phyloP scores from a whole-genome alignment of 1,284 basidiomycete species.

The Sporisorium scitamineum region DNA sequence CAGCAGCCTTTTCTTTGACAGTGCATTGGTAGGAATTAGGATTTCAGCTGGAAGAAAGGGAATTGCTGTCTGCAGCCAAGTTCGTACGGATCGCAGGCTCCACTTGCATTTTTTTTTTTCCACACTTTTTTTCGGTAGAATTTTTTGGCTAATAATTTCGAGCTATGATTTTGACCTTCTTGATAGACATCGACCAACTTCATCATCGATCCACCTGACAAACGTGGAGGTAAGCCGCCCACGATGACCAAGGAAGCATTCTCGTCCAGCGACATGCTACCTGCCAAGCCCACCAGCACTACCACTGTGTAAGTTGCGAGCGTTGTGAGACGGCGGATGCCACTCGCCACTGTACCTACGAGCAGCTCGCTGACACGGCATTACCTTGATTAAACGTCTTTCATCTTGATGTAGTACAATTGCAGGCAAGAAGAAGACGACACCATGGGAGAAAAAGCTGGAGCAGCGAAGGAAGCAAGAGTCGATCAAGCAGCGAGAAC shows the following conservation, averaged over 20 bases:
- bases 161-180: background rate
- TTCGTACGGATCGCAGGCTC: background rate
- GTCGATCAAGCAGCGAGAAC: constrained; percentile 53
- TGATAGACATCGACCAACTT: background rate
- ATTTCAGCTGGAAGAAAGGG: background rate
- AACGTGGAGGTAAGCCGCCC: background rate
- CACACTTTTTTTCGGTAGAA: constrained; percentile 17
- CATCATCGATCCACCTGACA: background rate
- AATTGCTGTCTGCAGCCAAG: background rate
- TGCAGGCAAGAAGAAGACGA: constrained; percentile 49
- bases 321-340: background rate
- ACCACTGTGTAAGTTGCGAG: constrained; percentile 35
- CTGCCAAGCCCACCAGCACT: constrained; percentile 38
- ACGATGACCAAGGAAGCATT: constrained; percentile 25
- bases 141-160: background rate
- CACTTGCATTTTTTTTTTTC: constrained; percentile 11
- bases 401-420: constrained; percentile 18
- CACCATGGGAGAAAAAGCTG: constrained; percentile 55
- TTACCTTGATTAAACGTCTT: background rate
- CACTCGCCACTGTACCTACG: background rate
- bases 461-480: constrained; percentile 51
- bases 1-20: too few relatives aligned
- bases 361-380: constrained; percentile 3
- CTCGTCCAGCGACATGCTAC: constrained; percentile 37
- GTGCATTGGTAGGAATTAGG: too few relatives aligned